Evolutionary conservation across 1,284 basidiomycete genomes (phyloP), one percentile per base, ranked within the genome.

Genomic region (Puccinia novopanici): DNA sequence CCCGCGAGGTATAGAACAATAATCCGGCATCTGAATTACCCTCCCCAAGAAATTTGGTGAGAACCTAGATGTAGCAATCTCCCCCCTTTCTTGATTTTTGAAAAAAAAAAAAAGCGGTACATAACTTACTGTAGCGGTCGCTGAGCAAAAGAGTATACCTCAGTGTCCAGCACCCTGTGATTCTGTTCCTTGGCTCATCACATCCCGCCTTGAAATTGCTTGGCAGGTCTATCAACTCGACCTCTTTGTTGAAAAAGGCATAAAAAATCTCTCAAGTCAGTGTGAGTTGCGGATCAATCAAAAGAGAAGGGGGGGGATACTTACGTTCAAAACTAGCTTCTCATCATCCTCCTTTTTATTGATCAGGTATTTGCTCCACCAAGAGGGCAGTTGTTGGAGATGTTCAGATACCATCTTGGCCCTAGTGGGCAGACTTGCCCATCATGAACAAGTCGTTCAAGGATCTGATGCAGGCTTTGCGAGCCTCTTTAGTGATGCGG

Each of bases 141-240:
- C 91, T 90, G 85, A 95, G 91, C 10, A 99, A 89, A 17, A 99
- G 88, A 0, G 94, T 98, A 85, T 99, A 99, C 96, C 87, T 99
- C 97, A 57, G 97, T 89, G 81, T 95, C 95, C 82, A 93, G 89
- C 17, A 80, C 57, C 67, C 55, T 12, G 89, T 88, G 74, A 98
- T 91, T 0, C 92, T 92, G 0, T 96, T 88, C 5, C 89, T 87
- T 0, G 85, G 88, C 0, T 86, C 86, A 42, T 88, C 87, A 12
- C 88, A 85, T 27, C 88, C 87, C 0, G 57, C 17, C n/a, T 24
- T 65, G 10, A 52, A 27, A 42, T 83, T 83, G 19, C 89, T 86
- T 40, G 91, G 89, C 0, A 91, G 91, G 83, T 93, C 90, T 0
- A 88, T 88, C 9, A 95, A 87, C 40, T 89, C 84, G 0, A 91